These are phyloP conservation scores for Sanghuangporus baumii DNA, from an alignment of 1,284 basidiomycete genomes.

Conservation along the genomic window DNA sequence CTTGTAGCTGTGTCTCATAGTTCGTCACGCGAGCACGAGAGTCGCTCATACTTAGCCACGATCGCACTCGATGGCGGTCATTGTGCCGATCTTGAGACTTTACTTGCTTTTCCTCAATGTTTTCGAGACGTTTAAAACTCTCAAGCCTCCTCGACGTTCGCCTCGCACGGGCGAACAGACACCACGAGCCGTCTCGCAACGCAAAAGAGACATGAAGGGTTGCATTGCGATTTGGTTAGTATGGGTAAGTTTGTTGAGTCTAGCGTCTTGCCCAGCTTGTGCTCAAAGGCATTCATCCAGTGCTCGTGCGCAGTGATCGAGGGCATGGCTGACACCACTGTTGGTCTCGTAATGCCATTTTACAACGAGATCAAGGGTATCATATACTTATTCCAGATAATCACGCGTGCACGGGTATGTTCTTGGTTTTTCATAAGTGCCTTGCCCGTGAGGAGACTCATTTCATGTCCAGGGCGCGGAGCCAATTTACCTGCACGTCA, in stretches of 20 bases:
- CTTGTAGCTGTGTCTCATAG: background rate
- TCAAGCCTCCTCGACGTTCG: conserved; percentile 60
- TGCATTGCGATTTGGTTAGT: conserved; percentile 77
- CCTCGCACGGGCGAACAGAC: conserved; percentile 56
- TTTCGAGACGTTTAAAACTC: conserved; percentile 76
- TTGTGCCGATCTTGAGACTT: conserved; percentile 61
- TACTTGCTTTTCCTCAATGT: conserved; percentile 71
- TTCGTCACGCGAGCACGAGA: background rate
- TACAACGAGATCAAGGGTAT: conserved; percentile 74
- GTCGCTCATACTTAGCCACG: background rate
- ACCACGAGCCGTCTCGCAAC: conserved; percentile 57
- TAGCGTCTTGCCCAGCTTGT: conserved; percentile 6
- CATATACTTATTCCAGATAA: conserved; percentile 60
- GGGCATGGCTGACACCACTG: conserved; percentile 50
- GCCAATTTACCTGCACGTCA: conserved; percentile 67
- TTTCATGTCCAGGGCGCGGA: conserved; percentile 57
- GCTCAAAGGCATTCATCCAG: conserved; percentile 30
- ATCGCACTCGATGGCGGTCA: conserved; percentile 49
- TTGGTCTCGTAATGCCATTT: conserved; percentile 69
- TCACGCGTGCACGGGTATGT: conserved; percentile 69
- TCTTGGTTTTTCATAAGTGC: background rate
- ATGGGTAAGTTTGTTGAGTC: conserved; percentile 51
- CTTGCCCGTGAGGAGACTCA: conserved; percentile 11
- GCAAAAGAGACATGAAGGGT: conserved; percentile 79
- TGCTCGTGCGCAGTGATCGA: conserved; percentile 62